Percentiles rank a stretch among this genome's conserved stretches.
These are phyloP conservation scores for Coniochaeta pulveracea DNA, from an alignment of 2,329 filamentous ascomycete species.

Conservation along the genomic window DNA sequence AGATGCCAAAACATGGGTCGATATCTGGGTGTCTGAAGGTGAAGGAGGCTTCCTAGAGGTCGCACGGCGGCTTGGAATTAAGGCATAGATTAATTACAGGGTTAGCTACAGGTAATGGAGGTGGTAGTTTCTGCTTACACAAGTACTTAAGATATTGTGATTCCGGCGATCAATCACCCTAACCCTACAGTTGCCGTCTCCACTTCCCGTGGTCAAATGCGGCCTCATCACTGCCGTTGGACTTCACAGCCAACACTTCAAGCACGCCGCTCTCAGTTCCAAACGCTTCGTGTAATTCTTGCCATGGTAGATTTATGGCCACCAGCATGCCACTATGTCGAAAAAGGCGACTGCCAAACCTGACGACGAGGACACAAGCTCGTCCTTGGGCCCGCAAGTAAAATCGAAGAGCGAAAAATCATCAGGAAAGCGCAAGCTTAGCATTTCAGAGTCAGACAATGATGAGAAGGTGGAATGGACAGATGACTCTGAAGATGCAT, in stretches of 20 bases:
- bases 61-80: slow-evolving; percentile 28
- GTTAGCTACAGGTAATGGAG: no score
- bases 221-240: no score
- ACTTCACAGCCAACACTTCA: no score
- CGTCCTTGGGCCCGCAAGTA: no score
- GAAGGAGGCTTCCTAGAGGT: slow-evolving; percentile 41
- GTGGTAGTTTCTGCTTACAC: no score
- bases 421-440: slow-evolving; percentile 25
- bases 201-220: no score
- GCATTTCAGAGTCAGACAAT: slow-evolving; percentile 15
- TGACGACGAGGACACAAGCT: slow-evolving; percentile 9
- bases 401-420: slow-evolving; percentile 5
- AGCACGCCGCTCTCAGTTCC: no score
- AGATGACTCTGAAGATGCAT: slow-evolving; percentile 49
- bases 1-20: slow-evolving; percentile 48
- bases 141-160: no score
- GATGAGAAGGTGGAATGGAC: slow-evolving; percentile 35
- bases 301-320: no score
- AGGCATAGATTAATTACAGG: not conserved
- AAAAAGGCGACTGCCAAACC: not conserved
- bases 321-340: not conserved
- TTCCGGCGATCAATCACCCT: no score
- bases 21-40: slow-evolving; percentile 45
- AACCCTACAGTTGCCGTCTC: no score
- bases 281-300: no score